Base-by-base conservation (phyloP, 2,329 filamentous ascomycete genomes). In the Stagonosporopsis chrysanthemi region DNA sequence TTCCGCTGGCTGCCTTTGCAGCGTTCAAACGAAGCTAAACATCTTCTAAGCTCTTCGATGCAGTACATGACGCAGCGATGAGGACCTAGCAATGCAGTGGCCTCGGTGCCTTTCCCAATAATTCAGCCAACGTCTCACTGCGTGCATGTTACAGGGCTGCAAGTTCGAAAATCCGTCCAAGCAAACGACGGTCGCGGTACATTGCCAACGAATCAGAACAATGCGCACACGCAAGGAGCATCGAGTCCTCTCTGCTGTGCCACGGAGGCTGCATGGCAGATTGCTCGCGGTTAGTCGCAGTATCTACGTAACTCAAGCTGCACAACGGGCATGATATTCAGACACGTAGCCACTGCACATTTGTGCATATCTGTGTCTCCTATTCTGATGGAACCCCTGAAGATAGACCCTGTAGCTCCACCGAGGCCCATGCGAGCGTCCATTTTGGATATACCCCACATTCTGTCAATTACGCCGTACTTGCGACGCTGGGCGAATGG, bases 371-470 rank as follows among this genome's bases (percentile, higher is more conserved):
- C 48, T 52, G 54, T 57, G 56, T 52, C n/a, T 23, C 50, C 22
- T 45, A 15, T 23, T 46, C 14, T 48, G 19, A 26, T 6, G 8
- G 36, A 41, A 35, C 41, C 42, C 38, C 52, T 51, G 54, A 51
- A n/a, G 35, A 50, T 44, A 55, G 41, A 48, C 43, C 49, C 36
- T 52, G 43, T 26, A 53, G 35, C 62, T 64, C 61, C 64, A 39
- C 62, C 61, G 63, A 64, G 59, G 50, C 59, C 62, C 64, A 64
- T 62, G 60, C 56, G 56, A 64, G 48, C 29, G 39, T 52, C 23
- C 52, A 28, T 36, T 49, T 56, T 28, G 49, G 43, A 56, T 57
- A 24, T 65, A 68, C 65, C 66, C 69, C 68, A 70, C 67, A 68
- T 56, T 67, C 56, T 66, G 43, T 61, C 46, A 62, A 40, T 51